Base-by-base conservation (phyloP, 2,329 filamentous ascomycete species). In the Scleromitrula shiraiana region DNA sequence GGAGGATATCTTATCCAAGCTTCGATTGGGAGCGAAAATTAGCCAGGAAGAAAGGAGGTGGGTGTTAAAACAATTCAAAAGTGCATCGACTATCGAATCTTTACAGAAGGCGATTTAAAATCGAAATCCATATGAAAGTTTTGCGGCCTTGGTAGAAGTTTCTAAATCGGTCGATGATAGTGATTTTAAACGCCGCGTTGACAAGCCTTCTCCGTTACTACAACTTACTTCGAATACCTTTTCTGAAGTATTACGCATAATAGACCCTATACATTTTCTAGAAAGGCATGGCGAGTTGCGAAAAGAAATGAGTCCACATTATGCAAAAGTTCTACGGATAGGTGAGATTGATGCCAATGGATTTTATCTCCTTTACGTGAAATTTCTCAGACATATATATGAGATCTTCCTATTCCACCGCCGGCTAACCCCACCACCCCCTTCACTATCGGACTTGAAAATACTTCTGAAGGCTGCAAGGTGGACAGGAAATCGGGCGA, bases 241-340 rank as follows among this genome's bases (percentile, higher is more conserved):
- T 58, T 77, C 79, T 1, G 79, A 84, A 53, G 73, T 85, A 8
- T 62, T 90, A 24, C 72, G 74, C 27, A 70, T 73, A 5, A 64
- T 89, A 7, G 79, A 85, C 49, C 82, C 84, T 0, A 58, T 64
- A 20, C 64, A 74, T 53, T 73, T 76, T 51, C 55, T 78, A 33
- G 63, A 67, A 20, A 66, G 67, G 1, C 68, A 71, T 55, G 66
- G 75, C 4, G 59, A 64, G 19, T 64, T 79, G 15, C 68, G 75
- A 44, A 61, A 65, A 17, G 64, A 73, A 10, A 61, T 78, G 17
- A 80, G 83, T 59, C 61, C 70, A 3, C 67, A 9, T 60, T 71
- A 29, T 67, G 69, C 14, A 51, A 72, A 15, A n/a, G 27, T 46
- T 14, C 29, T 54, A 1, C 47, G 54, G 2, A 33, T 56, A 2